Evolutionary conservation across 1,284 basidiomycete genomes (phyloP).

Genomic region (Ceratorhiza oryzae-sativae): DNA sequence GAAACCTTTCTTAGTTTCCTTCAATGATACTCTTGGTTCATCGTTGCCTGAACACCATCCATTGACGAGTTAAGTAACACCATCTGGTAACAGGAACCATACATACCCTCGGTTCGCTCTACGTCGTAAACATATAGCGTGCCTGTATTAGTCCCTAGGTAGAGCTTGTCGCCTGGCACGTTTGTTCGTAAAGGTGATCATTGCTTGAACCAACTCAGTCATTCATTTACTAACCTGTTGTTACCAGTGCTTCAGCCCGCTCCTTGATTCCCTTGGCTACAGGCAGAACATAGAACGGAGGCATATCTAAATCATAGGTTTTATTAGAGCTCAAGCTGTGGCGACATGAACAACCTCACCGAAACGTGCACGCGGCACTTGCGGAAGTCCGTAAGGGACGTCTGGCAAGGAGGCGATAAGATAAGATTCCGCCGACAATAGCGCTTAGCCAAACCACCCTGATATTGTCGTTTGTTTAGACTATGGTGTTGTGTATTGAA

Average conservation of each 20-base stretch:
- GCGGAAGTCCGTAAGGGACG: neutral
- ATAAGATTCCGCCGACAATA: constrained; percentile 1
- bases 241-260: constrained; percentile 47
- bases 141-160: constrained; percentile 76
- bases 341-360: too few relatives aligned
- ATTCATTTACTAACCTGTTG: constrained; percentile 42
- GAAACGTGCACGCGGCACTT: neutral
- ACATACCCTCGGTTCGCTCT: constrained; percentile 53
- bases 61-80: constrained; percentile 9
- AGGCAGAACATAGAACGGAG: constrained; percentile 45
- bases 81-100: constrained; percentile 32
- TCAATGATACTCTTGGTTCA: constrained; percentile 56
- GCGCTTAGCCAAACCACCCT: too few relatives aligned
- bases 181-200: constrained; percentile 50
- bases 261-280: constrained; percentile 56
- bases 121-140: constrained; percentile 70
- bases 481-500: too few relatives aligned
- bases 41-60: constrained; percentile 49
- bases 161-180: constrained; percentile 70
- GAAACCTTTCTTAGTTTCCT: constrained; percentile 72
- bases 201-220: constrained; percentile 50
- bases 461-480: too few relatives aligned
- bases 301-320: constrained; percentile 39
- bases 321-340: neutral
- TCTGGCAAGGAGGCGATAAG: neutral